phyloP scores from a whole-genome alignment of 495 filamentous ascomycete species.

The Aspergillus leporis region DNA sequence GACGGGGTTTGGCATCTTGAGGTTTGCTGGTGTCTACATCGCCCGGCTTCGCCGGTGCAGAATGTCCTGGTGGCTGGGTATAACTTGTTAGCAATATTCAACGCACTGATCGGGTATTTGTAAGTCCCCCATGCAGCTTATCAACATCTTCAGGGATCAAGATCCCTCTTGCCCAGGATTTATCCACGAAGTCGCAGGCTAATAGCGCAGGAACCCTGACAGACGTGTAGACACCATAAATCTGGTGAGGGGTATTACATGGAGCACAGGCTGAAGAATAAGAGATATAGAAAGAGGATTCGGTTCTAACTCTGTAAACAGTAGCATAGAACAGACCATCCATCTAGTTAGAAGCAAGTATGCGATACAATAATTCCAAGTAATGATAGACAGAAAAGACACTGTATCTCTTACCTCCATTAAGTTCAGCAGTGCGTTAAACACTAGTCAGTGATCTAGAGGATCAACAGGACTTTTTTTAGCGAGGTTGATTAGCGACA shows the following conservation, averaged over 20 bases:
- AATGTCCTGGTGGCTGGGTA: slow-evolving; percentile 29
- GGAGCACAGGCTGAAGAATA: neutral
- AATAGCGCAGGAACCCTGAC: neutral
- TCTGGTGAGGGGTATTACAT: neutral
- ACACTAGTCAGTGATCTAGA: neutral
- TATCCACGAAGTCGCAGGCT: neutral
- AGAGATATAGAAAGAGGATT: neutral
- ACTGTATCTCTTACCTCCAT: slow-evolving; percentile 11
- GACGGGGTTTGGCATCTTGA: slow-evolving; percentile 69
- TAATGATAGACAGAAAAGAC: neutral
- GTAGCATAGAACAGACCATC: neutral
- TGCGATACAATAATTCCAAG: neutral
- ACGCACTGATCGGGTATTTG: slow-evolving; percentile 27
- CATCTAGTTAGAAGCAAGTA: too few species aligned
- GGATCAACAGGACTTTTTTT: neutral
- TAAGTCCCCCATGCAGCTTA: slow-evolving; percentile 16
- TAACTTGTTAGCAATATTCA: slow-evolving; percentile 38
- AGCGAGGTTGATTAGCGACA: neutral
- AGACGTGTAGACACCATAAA: neutral
- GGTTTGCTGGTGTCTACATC: slow-evolving; percentile 35
- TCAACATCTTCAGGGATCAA: too few species aligned
- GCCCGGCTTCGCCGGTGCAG: slow-evolving; percentile 28
- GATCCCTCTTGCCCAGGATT: neutral
- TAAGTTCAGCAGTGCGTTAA: neutral
- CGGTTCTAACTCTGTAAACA: neutral